Evolutionary conservation across 352 stramenopile species (phyloP), one percentile per base, ranked within the genome.

Genomic region (Pythium brassicae): DNA sequence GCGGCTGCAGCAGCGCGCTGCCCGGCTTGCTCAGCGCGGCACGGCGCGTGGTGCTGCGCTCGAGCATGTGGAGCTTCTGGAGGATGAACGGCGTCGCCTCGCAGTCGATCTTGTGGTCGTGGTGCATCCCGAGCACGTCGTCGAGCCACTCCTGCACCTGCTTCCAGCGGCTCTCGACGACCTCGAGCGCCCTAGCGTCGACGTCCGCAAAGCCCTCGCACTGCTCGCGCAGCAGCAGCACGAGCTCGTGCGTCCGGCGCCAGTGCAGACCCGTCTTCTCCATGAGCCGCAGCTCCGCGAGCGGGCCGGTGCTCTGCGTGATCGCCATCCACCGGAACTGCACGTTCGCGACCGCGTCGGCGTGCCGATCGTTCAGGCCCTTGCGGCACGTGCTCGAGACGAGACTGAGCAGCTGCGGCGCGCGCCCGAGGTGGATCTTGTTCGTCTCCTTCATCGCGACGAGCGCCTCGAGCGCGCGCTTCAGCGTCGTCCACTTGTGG

Each of bases 271-370:
- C 74, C 27, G 87, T 83, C 42, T 78, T 83, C 45, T 83, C 76
- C 58, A 85, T 89, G 9, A 91, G 34, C 1, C 76, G 76, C 0
- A 91, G 59, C 44, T 91, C 81, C 44, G 70, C 79, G 26, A 91
- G 59, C 34, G 76, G 76, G 0, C 81, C 81, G 29, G 84, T 74
- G 8, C 48, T 62, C 35, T 81, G 70, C 2, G 72, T 89, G 51
- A 91, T 86, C 19, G 78, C 78, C 68, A 86, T 88, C 78, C 76
- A 87, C 4, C 81, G 78, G 47, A 87, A 89, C 48, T 91, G 81
- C 11, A 89, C 72, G 10, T 74, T 79, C 0, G 78, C 72, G 0
- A 91, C 78, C 2, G 70, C 78, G 9, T 89, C 78, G 1, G 78
- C 73, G 49, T 91, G 67, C 5, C 69, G 68, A 42, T 57, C 61